Evolutionary conservation across 2,329 filamentous ascomycete genomes (phyloP), one percentile per base, ranked within the genome.

Genomic region (Zymoseptoria tritici): DNA sequence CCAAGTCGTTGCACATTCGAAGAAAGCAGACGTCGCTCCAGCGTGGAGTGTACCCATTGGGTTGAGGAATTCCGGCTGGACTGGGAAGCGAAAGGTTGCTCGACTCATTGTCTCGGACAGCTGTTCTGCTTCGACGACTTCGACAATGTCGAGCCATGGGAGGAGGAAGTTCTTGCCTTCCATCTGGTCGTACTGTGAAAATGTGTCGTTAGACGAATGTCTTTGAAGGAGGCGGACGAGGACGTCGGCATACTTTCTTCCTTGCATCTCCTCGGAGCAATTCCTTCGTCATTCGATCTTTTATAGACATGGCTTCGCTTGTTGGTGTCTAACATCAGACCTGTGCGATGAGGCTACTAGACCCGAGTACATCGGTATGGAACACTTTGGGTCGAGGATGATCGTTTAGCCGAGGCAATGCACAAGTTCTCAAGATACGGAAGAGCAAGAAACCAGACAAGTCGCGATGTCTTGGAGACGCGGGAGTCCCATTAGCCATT

Each of bases 41-140:
- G 65, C 65, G 21, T 66, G 62, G 0, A 68, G 54, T 9, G 60
- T 63, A 21, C 65, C 64, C 57, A 64, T 61, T 0, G 64, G 65
- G 29, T 68, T 68, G 9, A 67, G 55, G 49, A 66, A 67, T 36
- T 68, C 63, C 11, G 58, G 61, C n/a, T 62, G 62, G 0, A 66
- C 64, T 1, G 56, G 55, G 42, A 68, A 68, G 26, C 60, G 59
- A 21, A 65, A 65, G 9, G 58, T 62, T 6, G 58, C 51, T 52
- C 46, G 60, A 53, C 58, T 59, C 13, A 57, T 57, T 29, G 57
- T 60, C 20, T 59, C 53, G 2, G 64, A 62, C 21, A 61, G 51
- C 22, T 60, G 56, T 7, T 57, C 52, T 3, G 59, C 62, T 29
- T 55, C 29, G 26, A 52, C 46, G 26, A 64, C 59, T 52, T 59